Percentiles rank a stretch among this genome's conserved stretches.
phyloP scores from a whole-genome alignment of 805 yeast species.

The Saccharomycopsis javanensis region DNA sequence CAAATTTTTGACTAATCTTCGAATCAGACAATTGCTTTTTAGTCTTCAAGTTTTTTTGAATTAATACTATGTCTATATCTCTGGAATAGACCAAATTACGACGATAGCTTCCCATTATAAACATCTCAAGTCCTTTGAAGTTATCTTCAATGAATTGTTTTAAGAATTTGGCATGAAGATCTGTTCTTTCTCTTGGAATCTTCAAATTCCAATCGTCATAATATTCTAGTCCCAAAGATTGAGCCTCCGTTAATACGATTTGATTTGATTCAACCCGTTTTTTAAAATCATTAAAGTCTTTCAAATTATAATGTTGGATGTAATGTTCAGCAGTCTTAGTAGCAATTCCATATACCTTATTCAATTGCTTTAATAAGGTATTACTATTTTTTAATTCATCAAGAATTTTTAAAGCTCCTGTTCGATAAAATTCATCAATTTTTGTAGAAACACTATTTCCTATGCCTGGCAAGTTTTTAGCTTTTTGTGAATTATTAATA shows the following conservation, averaged over 20 bases:
- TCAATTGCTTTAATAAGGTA: constrained; percentile 27
- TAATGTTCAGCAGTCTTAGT: constrained; percentile 31
- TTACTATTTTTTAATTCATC: constrained; percentile 23
- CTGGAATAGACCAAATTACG: constrained; percentile 39
- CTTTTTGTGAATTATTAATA: constrained; percentile 31
- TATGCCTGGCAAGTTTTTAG: constrained; percentile 31
- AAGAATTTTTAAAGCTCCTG: constrained; percentile 26
- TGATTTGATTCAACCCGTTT: constrained; percentile 20
- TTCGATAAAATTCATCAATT: constrained; percentile 36
- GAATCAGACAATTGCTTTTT: constrained; percentile 13
- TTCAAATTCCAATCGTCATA: constrained; percentile 37
- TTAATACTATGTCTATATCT: constrained; percentile 44
- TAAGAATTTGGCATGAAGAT: constrained; percentile 31
- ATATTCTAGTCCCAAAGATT: constrained; percentile 35
- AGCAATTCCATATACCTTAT: constrained; percentile 43
- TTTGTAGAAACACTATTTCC: constrained; percentile 34
- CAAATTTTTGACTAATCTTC: constrained; percentile 19
- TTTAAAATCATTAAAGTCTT: constrained; percentile 32
- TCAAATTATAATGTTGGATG: constrained; percentile 28
- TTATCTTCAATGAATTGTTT: constrained; percentile 22
- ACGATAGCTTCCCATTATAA: constrained; percentile 43
- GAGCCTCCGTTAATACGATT: constrained; percentile 21
- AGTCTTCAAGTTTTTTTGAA: constrained; percentile 27
- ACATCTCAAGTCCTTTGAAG: constrained; percentile 29
- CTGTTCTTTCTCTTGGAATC: constrained; percentile 39